Evolutionary conservation across 306 rosid species (phyloP).

Genomic region (Ziziphus jujuba): DNA sequence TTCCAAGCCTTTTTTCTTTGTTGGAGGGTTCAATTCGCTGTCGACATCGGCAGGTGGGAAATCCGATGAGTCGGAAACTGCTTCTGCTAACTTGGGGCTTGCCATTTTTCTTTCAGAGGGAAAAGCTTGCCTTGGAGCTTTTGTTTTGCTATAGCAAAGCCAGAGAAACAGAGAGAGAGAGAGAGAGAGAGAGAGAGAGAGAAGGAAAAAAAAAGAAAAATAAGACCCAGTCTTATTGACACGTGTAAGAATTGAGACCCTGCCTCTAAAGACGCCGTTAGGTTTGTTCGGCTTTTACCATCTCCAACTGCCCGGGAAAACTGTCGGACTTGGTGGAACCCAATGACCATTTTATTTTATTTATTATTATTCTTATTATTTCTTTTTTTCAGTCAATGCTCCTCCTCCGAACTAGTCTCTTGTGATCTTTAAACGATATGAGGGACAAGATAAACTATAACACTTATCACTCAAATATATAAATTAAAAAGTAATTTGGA

Average conservation of each 20-base stretch:
- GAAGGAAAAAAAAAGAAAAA: neutral
- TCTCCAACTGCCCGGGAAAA: slow-evolving; percentile 26
- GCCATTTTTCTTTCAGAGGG: slow-evolving; percentile 39
- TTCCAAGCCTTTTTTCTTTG: slow-evolving; percentile 25
- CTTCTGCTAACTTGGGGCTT: slow-evolving; percentile 26
- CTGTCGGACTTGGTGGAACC: neutral
- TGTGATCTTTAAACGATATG: too few relatives aligned
- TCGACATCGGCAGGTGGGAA: slow-evolving; percentile 43
- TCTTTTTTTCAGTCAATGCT: too few relatives aligned
- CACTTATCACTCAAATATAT: too few relatives aligned
- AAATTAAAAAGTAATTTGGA: too few relatives aligned
- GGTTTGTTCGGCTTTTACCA: neutral
- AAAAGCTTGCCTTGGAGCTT: slow-evolving; percentile 3
- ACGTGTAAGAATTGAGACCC: slow-evolving; percentile 19
- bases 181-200: neutral
- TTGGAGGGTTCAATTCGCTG: slow-evolving; percentile 42
- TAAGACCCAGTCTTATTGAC: slow-evolving; percentile 14
- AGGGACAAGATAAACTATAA: too few relatives aligned
- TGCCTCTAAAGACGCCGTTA: neutral
- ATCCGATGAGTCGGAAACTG: slow-evolving; percentile 21
- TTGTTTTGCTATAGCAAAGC: slow-evolving; percentile 3
- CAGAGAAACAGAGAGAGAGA: neutral
- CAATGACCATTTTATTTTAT: neutral
- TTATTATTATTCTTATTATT: too few relatives aligned
- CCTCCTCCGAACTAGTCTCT: too few relatives aligned